Evolutionary conservation across 129 eudicot genomes (phyloP).

Genomic region (Arctium lappa): DNA sequence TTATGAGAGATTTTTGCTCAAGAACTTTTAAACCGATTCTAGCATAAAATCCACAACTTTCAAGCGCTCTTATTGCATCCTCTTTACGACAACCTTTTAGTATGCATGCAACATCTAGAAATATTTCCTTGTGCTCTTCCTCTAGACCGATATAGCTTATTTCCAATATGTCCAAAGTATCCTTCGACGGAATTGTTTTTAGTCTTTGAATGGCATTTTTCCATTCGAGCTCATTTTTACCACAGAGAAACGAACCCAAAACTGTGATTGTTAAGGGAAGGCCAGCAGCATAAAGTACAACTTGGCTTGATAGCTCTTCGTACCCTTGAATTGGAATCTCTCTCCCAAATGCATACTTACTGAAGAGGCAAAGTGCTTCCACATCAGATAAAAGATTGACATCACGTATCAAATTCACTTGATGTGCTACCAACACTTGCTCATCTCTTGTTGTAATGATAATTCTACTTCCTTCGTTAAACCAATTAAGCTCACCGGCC

Average conservation of each 20-base stretch:
- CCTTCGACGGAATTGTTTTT: too few relatives aligned
- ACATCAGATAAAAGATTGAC: background rate
- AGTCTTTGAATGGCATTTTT: too few relatives aligned
- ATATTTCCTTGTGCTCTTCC: too few relatives aligned
- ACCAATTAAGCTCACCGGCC: background rate
- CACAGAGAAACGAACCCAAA: too few relatives aligned
- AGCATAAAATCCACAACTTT: background rate
- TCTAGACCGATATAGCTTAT: background rate
- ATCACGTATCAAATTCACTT: background rate
- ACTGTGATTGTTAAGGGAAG: background rate
- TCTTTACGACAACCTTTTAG: background rate
- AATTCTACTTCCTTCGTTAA: background rate
- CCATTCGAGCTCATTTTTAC: too few relatives aligned
- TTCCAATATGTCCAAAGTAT: too few relatives aligned
- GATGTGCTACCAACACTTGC: background rate
- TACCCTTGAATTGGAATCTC: background rate
- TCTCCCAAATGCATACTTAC: background rate
- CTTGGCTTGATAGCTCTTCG: background rate
- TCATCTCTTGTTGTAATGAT: constrained; percentile 1
- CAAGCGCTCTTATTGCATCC: background rate
- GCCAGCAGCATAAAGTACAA: background rate
- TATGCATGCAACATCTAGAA: background rate
- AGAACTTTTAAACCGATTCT: background rate
- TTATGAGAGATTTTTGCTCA: background rate
- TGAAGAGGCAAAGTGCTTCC: background rate